Evolutionary conservation across 1,139 yeast genomes (phyloP).

Genomic region (Kodamaea anthophila): DNA sequence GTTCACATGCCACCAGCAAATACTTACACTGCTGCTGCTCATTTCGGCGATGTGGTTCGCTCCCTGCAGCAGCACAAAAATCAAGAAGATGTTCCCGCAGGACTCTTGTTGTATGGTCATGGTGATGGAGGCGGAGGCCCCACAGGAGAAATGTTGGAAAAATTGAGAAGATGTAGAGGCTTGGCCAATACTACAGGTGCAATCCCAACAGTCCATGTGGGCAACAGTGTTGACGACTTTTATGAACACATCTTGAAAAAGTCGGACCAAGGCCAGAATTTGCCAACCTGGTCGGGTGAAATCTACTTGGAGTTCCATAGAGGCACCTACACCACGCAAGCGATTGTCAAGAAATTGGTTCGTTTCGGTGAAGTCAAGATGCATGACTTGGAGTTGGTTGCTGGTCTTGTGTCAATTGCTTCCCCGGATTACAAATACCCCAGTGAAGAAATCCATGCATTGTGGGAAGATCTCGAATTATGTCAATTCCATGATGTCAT

Average conservation of each 20-base stretch:
- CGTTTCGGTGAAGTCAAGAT: conserved; percentile 71
- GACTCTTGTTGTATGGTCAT: conserved; percentile 77
- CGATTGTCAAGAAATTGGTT: conserved; percentile 74
- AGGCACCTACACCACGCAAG: conserved; percentile 95
- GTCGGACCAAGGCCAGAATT: conserved; percentile 57
- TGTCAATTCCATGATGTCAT: conserved; percentile 96
- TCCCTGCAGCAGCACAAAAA: conserved; percentile 79
- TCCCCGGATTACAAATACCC: conserved; percentile 61
- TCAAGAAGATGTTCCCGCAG: conserved; percentile 70
- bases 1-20: conserved; percentile 98
- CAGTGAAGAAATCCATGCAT: conserved; percentile 49
- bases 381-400: conserved; percentile 80
- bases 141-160: conserved; percentile 86
- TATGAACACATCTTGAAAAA: conserved; percentile 58
- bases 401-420: conserved; percentile 65
- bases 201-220: conserved; percentile 73
- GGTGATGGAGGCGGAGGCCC: conserved; percentile 99
- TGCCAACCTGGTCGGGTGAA: conserved; percentile 92
- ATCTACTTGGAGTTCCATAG: conserved; percentile 92
- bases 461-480: conserved; percentile 85
- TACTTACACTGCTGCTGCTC: conserved; percentile 89
- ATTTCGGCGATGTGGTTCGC: conserved; percentile 85
- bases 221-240: conserved; percentile 72
- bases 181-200: conserved; percentile 75
- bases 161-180: conserved; percentile 86